phyloP scores from a whole-genome alignment of 495 filamentous ascomycete genomes.

The Monascus purpureus region DNA sequence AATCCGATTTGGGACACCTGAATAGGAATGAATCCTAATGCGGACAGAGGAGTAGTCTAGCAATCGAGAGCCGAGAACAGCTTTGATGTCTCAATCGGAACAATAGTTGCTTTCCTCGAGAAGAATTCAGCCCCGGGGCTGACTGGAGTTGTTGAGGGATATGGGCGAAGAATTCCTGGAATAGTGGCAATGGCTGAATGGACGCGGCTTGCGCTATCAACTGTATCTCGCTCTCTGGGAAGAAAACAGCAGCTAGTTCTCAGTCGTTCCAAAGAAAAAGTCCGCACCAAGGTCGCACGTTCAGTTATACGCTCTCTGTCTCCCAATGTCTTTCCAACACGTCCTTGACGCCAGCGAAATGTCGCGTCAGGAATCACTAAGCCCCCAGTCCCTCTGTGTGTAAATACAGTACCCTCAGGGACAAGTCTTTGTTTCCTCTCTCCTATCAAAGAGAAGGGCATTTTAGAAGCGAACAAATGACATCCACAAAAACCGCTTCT shows the following conservation, averaged over 20 bases:
- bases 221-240: constrained; percentile 8
- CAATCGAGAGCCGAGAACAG: constrained; percentile 3
- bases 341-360: neutral
- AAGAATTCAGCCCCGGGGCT: neutral
- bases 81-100: neutral
- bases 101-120: constrained; percentile 1
- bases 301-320: constrained; percentile 14
- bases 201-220: constrained; percentile 7
- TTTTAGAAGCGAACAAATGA: constrained; percentile 57
- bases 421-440: constrained; percentile 86
- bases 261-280: too few relatives aligned
- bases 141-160: neutral
- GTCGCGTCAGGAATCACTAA: constrained; percentile 15
- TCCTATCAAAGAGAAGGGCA: constrained; percentile 40
- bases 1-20: too few relatives aligned
- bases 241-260: constrained; percentile 13
- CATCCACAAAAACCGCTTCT: constrained; percentile 72
- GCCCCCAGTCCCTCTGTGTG: constrained; percentile 44
- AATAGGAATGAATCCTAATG: neutral
- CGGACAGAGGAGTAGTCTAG: neutral
- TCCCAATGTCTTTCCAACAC: constrained; percentile 7
- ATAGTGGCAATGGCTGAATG: constrained; percentile 5
- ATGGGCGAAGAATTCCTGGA: constrained; percentile 9
- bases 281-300: too few relatives aligned
- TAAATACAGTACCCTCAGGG: constrained; percentile 61